Evolutionary conservation across 768 basidiomycete genomes (phyloP).

Genomic region (Agaricus bisporus): DNA sequence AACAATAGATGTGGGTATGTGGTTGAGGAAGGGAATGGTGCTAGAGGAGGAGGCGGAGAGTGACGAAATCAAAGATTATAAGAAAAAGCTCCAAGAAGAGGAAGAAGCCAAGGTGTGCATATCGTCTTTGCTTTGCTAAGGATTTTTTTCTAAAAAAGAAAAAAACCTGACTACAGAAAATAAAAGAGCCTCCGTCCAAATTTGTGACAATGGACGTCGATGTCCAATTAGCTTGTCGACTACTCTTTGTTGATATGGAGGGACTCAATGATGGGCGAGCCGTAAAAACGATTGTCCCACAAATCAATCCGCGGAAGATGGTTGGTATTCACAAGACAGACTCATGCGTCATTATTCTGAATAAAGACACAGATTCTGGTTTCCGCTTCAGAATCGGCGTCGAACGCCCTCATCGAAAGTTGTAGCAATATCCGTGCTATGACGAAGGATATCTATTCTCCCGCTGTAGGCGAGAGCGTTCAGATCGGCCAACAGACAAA

Average conservation of each 20-base stretch:
- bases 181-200: constrained; percentile 87
- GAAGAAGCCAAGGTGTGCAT: constrained; percentile 49
- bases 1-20: constrained; percentile 91
- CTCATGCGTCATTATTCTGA: neutral
- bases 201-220: constrained; percentile 72
- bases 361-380: constrained; percentile 68
- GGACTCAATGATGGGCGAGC: constrained; percentile 96
- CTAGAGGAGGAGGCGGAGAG: constrained; percentile 87
- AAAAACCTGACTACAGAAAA: constrained; percentile 40
- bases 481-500: constrained; percentile 96
- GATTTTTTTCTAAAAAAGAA: constrained; percentile 2
- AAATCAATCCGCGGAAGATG: constrained; percentile 95
- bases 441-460: constrained; percentile 90
- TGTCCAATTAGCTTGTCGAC: constrained; percentile 76
- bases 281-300: constrained; percentile 92
- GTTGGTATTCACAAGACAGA: constrained; percentile 33
- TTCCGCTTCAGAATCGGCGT: constrained; percentile 62
- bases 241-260: constrained; percentile 94
- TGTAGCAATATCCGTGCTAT: constrained; percentile 81
- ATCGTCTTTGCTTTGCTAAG: neutral
- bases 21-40: constrained; percentile 87
- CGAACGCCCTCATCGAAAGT: constrained; percentile 70
- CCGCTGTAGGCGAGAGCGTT: constrained; percentile 65
- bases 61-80: constrained; percentile 73
- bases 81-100: constrained; percentile 70